Evolutionary conservation across 2,329 filamentous ascomycete species (phyloP), one percentile per base, ranked within the genome.

Genomic region (Penicillium sp.): DNA sequence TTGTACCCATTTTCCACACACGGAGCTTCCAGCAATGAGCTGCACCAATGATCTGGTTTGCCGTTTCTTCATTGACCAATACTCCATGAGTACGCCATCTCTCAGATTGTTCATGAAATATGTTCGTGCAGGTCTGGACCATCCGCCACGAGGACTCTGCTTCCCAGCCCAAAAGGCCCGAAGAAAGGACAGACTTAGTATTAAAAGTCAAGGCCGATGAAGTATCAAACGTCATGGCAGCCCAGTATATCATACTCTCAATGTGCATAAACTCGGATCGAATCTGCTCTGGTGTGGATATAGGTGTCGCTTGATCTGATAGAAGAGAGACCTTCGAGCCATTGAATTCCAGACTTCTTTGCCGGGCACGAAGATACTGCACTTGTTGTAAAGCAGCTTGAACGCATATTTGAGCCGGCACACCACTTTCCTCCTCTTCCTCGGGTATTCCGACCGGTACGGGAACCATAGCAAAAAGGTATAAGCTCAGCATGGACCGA

Each of bases 181-280:
- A 79, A 0, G 78, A 79, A 3, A 81, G 72, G 1, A 79, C 61
- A 0, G 79, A 74, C 8, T 77, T 71, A 8, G 75, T 77, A 30
- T 80, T 80, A n/a, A 80, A 70, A 0, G 77, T 80, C 4, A 81
- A 58, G 0, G 79, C 80, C 0, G 75, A 75, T 0, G 78, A 80
- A 0, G 79, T 81, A 40, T 81, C 79, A 33, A 80, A 81, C 0
- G 76, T 79, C 8, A 81, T 58, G 2, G 79, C 79, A 0, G 76
- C 76, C 79, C 79, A 81, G 59, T 80, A 80, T 0, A 74, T 76
- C 12, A 72, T 77, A 56, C 74, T 80, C 62, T 81, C 79, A 1
- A 75, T 69, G 6, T 70, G 71, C 8, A 81, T 72, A 44, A 79
- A 80, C 22, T 72, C 70, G 0, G 72, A 69, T 1, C 72, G 74